Conservation (phyloP, 78 protist genomes). For the Isochrysis galbana region DNA sequence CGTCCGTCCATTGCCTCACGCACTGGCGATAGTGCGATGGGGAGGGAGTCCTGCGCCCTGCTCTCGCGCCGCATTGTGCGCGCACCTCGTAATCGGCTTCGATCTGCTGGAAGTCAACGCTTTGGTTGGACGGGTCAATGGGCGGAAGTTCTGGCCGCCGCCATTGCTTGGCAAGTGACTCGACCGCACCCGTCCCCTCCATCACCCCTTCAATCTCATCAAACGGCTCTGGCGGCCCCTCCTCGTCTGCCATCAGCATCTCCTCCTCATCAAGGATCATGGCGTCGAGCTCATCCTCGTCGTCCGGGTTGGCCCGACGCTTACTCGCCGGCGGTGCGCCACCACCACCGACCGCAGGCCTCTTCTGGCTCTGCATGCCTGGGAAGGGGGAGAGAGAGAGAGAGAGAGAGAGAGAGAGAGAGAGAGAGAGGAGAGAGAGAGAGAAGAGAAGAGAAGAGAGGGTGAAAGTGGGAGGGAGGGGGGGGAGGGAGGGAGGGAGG, state of each 20-base stretch:
- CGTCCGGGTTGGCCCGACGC: background rate
- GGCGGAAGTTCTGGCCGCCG: background rate
- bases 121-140: background rate
- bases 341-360: no score
- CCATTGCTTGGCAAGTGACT: background rate
- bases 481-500: no score
- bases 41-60: no score
- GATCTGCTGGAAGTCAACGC: conserved; percentile 2
- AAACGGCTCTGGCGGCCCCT: background rate
- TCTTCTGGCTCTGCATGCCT: no score
- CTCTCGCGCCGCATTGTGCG: no score
- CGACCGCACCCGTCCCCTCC: background rate
- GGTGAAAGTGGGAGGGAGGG: no score
- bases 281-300: background rate
- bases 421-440: no score
- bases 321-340: background rate
- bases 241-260: background rate
- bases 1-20: no score
- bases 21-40: no score
- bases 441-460: no score
- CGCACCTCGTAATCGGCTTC: background rate
- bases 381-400: no score
- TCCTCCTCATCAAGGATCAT: background rate
- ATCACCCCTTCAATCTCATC: background rate
- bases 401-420: no score